phyloP scores from a whole-genome alignment of 2,329 filamentous ascomycete species.

The Fusarium protoensiforme region DNA sequence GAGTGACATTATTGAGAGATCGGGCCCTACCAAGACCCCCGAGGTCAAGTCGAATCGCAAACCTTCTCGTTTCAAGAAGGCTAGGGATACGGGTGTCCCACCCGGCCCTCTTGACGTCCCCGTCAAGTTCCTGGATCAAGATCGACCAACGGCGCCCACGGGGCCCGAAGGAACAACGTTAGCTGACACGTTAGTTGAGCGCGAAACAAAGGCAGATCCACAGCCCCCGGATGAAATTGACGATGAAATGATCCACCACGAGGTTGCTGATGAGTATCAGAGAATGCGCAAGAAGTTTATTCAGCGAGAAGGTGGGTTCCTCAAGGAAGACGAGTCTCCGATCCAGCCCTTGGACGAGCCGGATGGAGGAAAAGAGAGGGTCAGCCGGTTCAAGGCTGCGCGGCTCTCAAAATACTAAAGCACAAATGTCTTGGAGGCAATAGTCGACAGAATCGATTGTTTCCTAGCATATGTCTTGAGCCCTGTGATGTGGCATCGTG shows the following conservation, averaged over 20 bases:
- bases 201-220: slow-evolving; percentile 50
- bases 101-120: slow-evolving; percentile 59
- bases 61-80: slow-evolving; percentile 65
- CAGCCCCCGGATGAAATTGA: slow-evolving; percentile 74
- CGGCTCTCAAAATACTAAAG: slow-evolving; percentile 65
- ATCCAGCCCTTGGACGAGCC: slow-evolving; percentile 76
- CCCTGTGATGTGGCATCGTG: slow-evolving; percentile 38
- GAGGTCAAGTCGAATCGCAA: slow-evolving; percentile 52
- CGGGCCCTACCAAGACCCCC: slow-evolving; percentile 37
- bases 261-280: slow-evolving; percentile 87
- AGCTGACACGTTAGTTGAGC: slow-evolving; percentile 69
- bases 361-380: slow-evolving; percentile 69
- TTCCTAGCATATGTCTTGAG: slow-evolving; percentile 30
- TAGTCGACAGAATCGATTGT: slow-evolving; percentile 45
- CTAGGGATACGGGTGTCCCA: slow-evolving; percentile 45
- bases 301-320: slow-evolving; percentile 83
- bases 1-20: slow-evolving; percentile 64
- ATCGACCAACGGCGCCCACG: slow-evolving; percentile 54
- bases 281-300: slow-evolving; percentile 85
- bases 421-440: slow-evolving; percentile 25
- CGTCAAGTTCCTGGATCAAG: slow-evolving; percentile 51
- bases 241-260: slow-evolving; percentile 74
- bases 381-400: slow-evolving; percentile 81
- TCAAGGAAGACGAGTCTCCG: slow-evolving; percentile 75
- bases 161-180: slow-evolving; percentile 67